These are phyloP conservation scores for Schrenkiella parvula DNA, from an alignment of 345 rosid genomes.

Conservation along the genomic window DNA sequence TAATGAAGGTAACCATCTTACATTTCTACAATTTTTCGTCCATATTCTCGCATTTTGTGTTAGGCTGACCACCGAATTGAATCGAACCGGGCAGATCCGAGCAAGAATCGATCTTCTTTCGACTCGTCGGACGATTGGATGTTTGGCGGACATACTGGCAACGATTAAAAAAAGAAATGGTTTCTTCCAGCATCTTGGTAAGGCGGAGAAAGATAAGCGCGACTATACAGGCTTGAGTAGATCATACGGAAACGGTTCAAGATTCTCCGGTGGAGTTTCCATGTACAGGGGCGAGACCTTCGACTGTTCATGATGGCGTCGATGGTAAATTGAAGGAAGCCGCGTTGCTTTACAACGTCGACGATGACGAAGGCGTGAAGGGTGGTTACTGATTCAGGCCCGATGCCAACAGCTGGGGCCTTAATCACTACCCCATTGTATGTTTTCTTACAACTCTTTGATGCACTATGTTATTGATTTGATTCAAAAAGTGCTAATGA, in stretches of 20 bases:
- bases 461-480: not conserved
- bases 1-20: constrained; percentile 28
- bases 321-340: constrained; percentile 46
- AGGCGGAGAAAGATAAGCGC: constrained; percentile 32
- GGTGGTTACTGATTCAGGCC: constrained; percentile 44
- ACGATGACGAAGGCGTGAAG: constrained; percentile 32
- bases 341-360: constrained; percentile 36
- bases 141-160: constrained; percentile 30
- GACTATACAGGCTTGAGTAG: not conserved
- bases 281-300: constrained; percentile 21
- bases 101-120: not conserved
- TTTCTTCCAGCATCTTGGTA: constrained; percentile 41
- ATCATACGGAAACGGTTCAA: not conserved
- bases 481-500: not conserved
- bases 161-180: constrained; percentile 21
- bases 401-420: constrained; percentile 19
- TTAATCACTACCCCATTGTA: constrained; percentile 43
- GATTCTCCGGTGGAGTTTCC: not conserved
- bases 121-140: constrained; percentile 42
- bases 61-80: not conserved
- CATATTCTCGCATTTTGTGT: not conserved
- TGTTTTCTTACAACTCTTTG: not conserved
- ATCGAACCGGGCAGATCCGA: not conserved
- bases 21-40: not conserved
- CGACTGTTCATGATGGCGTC: constrained; percentile 43